Evolutionary conservation across 257 asterid species (phyloP).

Genomic region (Solanum lignicaule): DNA sequence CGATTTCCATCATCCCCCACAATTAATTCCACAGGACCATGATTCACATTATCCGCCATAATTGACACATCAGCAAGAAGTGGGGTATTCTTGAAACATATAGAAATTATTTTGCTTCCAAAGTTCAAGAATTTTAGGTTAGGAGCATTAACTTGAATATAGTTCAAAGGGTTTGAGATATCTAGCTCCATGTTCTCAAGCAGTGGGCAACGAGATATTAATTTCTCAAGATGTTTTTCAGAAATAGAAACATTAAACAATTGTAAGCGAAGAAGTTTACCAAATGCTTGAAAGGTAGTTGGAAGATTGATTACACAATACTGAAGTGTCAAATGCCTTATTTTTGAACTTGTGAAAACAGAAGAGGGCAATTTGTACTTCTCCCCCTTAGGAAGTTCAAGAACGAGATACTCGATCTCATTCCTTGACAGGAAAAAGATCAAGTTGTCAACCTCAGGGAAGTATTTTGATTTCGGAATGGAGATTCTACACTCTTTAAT

Average conservation of each 20-base stretch:
- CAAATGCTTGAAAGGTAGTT: background rate
- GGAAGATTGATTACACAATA: background rate
- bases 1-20: background rate
- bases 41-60: too few relatives aligned
- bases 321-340: background rate
- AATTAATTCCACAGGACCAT: background rate
- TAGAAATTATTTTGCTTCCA: background rate
- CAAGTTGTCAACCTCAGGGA: background rate
- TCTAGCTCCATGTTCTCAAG: background rate
- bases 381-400: background rate
- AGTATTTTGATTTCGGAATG: background rate
- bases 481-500: background rate
- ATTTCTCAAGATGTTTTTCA: background rate
- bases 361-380: background rate
- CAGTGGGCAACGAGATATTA: background rate
- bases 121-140: background rate
- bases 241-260: background rate
- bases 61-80: background rate
- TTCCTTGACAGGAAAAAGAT: background rate
- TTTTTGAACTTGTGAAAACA: background rate
- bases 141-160: constrained; percentile 1
- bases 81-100: background rate
- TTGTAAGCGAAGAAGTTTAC: background rate
- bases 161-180: background rate
- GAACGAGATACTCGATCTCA: background rate